Evolutionary conservation across 176 grass and related monocot species (phyloP).

Genomic region (Carex pumila): DNA sequence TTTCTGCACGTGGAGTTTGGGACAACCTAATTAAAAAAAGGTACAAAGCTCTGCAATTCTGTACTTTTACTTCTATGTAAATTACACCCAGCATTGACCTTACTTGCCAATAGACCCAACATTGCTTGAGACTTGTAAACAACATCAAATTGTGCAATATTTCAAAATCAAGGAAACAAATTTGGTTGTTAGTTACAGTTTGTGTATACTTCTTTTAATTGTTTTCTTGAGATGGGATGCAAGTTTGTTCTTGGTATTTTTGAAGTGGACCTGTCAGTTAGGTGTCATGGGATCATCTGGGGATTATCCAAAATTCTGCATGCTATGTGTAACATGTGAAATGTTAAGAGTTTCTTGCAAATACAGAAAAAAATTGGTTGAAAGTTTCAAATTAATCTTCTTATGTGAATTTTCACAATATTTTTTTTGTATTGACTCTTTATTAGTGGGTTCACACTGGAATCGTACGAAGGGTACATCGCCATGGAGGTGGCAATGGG

Average conservation of each 20-base stretch:
- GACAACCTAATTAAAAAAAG: constrained; percentile 81
- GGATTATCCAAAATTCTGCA: no score
- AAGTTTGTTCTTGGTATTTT: background rate
- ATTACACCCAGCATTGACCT: background rate
- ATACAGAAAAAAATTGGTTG: background rate
- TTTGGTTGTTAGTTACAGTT: background rate
- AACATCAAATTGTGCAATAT: background rate
- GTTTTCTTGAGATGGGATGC: background rate
- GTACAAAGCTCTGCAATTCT: constrained; percentile 21
- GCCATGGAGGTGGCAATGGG: constrained; percentile 68
- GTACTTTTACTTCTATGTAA: constrained; percentile 16
- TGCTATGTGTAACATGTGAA: background rate
- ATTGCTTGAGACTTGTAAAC: background rate
- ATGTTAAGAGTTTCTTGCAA: background rate
- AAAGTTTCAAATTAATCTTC: background rate
- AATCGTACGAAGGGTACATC: constrained; percentile 76
- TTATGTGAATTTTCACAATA: background rate
- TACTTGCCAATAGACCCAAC: background rate
- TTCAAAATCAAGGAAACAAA: background rate
- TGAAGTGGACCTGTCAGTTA: no score
- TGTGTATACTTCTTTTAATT: background rate
- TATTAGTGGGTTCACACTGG: constrained; percentile 61
- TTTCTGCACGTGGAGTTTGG: constrained; percentile 74
- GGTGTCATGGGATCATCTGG: no score
- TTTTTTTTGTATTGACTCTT: no score